Conservation (phyloP, 2,329 filamentous ascomycete species). For the Nannizziopsis barbatae region DNA sequence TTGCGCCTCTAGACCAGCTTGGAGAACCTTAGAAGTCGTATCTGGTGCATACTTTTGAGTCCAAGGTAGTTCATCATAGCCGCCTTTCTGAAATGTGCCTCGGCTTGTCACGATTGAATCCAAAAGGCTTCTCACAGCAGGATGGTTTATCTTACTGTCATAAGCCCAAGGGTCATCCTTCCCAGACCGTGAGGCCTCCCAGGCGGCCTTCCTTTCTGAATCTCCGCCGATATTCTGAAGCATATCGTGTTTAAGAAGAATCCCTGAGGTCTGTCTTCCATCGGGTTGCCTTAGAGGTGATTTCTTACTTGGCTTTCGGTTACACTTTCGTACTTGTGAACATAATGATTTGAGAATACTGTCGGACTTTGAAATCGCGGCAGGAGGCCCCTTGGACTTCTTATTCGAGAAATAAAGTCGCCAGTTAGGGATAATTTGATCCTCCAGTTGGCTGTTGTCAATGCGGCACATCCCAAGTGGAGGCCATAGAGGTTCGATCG, state of each 20-base stretch:
- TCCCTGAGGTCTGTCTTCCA: constrained; percentile 1
- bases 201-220: not conserved
- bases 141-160: constrained; percentile 37
- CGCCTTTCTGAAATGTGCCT: constrained; percentile 69
- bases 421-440: not conserved
- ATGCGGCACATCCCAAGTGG: constrained; percentile 36
- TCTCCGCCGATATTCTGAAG: not conserved
- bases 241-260: not conserved
- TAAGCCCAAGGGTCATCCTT: not conserved
- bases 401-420: constrained; percentile 14
- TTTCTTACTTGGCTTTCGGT: not conserved
- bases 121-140: constrained; percentile 51
- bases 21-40: constrained; percentile 60
- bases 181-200: too few relatives aligned
- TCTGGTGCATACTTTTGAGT: constrained; percentile 71
- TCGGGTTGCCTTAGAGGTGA: constrained; percentile 5
- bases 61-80: constrained; percentile 66
- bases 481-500: constrained; percentile 31
- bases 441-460: constrained; percentile 33
- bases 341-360: constrained; percentile 22
- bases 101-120: constrained; percentile 48
- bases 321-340: too few relatives aligned
- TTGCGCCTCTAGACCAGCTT: constrained; percentile 56
- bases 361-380: constrained; percentile 26
- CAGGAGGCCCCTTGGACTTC: constrained; percentile 30